These are phyloP conservation scores for Bipolaris bicolor DNA, from an alignment of 2,329 filamentous ascomycete genomes.

Conservation along the genomic window DNA sequence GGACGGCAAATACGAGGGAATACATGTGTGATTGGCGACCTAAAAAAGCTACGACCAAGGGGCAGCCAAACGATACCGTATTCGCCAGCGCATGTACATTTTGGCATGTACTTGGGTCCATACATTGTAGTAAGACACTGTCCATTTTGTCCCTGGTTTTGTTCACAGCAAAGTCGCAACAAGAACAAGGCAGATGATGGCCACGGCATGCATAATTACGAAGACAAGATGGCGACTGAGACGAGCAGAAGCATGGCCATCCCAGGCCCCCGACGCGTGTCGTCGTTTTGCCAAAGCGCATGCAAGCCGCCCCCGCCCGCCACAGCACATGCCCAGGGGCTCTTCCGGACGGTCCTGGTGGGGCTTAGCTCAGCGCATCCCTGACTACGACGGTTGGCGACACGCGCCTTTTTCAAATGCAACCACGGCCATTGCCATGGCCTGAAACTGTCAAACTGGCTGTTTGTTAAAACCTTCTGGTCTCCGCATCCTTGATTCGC, in stretches of 20 bases:
- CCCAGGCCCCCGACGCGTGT: conserved; percentile 13
- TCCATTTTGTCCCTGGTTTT: too few relatives aligned
- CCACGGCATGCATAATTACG: too few relatives aligned
- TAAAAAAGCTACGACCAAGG: neutral
- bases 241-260: too few relatives aligned
- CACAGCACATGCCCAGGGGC: conserved; percentile 3
- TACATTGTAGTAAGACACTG: too few relatives aligned
- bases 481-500: neutral
- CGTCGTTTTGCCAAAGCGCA: neutral
- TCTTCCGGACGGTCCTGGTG: conserved; percentile 2
- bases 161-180: too few relatives aligned
- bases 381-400: conserved; percentile 12
- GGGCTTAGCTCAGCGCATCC: conserved; percentile 19
- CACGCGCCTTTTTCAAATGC: conserved; percentile 6
- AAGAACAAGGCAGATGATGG: too few relatives aligned
- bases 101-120: too few relatives aligned
- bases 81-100: too few relatives aligned
- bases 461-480: neutral
- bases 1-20: neutral
- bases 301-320: conserved; percentile 6
- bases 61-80: neutral
- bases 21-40: neutral
- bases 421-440: conserved; percentile 7
- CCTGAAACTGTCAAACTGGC: conserved; percentile 5
- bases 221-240: neutral